Conservation (phyloP, 306 rosid species). For the Oxytropis ochrocephala region DNA sequence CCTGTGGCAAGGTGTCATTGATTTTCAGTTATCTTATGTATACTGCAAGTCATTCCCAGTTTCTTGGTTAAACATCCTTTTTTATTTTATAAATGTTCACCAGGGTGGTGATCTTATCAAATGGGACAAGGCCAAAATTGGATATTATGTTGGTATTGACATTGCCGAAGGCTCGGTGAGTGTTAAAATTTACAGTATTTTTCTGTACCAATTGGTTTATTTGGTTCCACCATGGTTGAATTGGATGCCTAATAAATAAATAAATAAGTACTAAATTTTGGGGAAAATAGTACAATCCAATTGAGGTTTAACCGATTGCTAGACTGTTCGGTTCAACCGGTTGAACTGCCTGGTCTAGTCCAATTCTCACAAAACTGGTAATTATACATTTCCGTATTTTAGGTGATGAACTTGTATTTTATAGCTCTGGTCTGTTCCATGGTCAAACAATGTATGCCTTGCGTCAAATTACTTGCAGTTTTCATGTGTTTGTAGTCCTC, state of each 20-base stretch:
- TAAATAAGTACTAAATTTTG: too few species aligned
- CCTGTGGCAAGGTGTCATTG: slow-evolving; percentile 87
- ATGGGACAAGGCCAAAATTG: slow-evolving; percentile 98
- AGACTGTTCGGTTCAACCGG: too few species aligned
- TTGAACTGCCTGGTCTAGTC: too few species aligned
- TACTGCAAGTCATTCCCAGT: not conserved
- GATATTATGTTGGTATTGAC: slow-evolving; percentile 95
- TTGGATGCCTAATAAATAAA: too few species aligned
- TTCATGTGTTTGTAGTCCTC: slow-evolving; percentile 12
- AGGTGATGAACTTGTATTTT: not conserved
- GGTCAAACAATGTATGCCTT: slow-evolving; percentile 19
- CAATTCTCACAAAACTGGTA: too few species aligned
- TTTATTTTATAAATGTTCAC: slow-evolving; percentile 2
- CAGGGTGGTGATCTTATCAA: slow-evolving; percentile 99
- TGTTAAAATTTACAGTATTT: slow-evolving; percentile 5
- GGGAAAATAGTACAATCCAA: too few species aligned
- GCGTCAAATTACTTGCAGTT: slow-evolving; percentile 16
- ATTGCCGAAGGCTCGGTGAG: slow-evolving; percentile 95
- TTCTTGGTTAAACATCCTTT: slow-evolving; percentile 1
- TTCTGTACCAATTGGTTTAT: not conserved
- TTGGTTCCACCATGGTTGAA: too few species aligned
- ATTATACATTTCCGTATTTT: too few species aligned
- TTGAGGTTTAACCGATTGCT: too few species aligned
- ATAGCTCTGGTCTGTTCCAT: slow-evolving; percentile 7
- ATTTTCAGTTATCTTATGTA: slow-evolving; percentile 5